These are phyloP conservation scores for Trypanosoma melophagium DNA, from an alignment of 208 protist species.

Conservation along the genomic window DNA sequence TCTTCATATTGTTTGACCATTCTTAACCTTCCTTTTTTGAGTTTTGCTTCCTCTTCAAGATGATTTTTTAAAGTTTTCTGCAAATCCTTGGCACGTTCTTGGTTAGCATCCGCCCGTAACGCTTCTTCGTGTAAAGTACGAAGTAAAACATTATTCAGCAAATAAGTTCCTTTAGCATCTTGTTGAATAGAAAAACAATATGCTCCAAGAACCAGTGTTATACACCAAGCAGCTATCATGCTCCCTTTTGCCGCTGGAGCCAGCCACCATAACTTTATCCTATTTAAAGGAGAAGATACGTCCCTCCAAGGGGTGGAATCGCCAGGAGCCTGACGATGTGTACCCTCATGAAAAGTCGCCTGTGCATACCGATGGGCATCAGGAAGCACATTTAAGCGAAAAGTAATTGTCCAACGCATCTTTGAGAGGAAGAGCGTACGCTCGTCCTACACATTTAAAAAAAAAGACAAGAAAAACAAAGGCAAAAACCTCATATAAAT, in stretches of 20 bases:
- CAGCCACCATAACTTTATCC: constrained; percentile 74
- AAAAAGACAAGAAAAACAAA: constrained; percentile 11
- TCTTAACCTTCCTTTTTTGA: constrained; percentile 36
- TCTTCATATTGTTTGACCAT: constrained; percentile 30
- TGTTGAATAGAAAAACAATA: constrained; percentile 88
- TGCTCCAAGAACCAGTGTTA: constrained; percentile 67
- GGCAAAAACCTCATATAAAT: not conserved
- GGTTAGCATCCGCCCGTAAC: constrained; percentile 70
- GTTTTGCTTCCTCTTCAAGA: constrained; percentile 29
- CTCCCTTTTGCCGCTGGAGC: constrained; percentile 80
- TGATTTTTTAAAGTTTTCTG: constrained; percentile 54
- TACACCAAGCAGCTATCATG: constrained; percentile 77
- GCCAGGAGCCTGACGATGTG: constrained; percentile 78
- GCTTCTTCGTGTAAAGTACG: constrained; percentile 83
- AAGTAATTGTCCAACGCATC: constrained; percentile 20
- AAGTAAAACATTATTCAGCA: constrained; percentile 84
- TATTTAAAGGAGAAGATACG: constrained; percentile 74
- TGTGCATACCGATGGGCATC: constrained; percentile 82
- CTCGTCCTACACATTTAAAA: not conserved
- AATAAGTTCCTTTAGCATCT: constrained; percentile 84
- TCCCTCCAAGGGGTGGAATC: constrained; percentile 87
- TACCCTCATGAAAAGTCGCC: constrained; percentile 86
- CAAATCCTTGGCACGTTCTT: constrained; percentile 54
- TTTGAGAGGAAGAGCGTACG: constrained; percentile 9
- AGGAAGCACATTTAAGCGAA: constrained; percentile 36